Evolutionary conservation across 495 filamentous ascomycete species (phyloP), one percentile per base, ranked within the genome.

Genomic region (Talaromyces wortmannii): DNA sequence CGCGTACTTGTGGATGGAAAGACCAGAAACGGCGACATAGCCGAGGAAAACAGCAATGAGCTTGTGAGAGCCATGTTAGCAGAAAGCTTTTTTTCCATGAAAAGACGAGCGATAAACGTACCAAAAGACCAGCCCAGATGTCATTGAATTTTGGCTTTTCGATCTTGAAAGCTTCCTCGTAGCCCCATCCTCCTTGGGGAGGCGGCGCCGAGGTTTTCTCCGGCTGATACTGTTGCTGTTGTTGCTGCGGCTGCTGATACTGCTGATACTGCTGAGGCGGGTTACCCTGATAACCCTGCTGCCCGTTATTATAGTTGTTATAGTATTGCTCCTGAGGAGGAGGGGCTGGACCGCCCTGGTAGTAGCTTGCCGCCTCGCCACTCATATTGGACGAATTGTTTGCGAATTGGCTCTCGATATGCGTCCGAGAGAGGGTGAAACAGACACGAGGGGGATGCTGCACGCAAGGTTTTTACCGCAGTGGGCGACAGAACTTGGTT

Each of bases 141-240:
- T 96, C 92, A 61, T 96, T 88, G 66, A 78, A 96, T 63, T 94
- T 95, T 11, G 91, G 91, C 55, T 83, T 83, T 53, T 89, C 80
- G 40, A 96, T 63, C 67, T 82, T 83, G 72, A 96, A 96, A 0
- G 81, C 80, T 62, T 96, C 79, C 13, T 92, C 84, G 60, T 92
- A 97, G 12, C 55, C 63, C 33, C 63, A 67, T 2, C 62, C 63
- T 2, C 60, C 59, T 33, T 64, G 64, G 48, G 61, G 65, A 53
- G 66, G 67, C 15, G 68, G 67, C 13, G 70, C 66, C 11, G 70
- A 64, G 18, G 60, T 56, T 32, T 62, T 64, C 44, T 73, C 63
- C 2, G 59, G 64, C 11, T 61, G 64, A 51, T 72, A 69, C 11
- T 61, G 62, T 42, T 75, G 68, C 8, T 60, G 23, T 4, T 1